Percentiles rank a stretch among this genome's conserved stretches.
Evolutionary conservation across 805 yeast genomes (phyloP).

Genomic region (Saccharomycopsis fodiens): DNA sequence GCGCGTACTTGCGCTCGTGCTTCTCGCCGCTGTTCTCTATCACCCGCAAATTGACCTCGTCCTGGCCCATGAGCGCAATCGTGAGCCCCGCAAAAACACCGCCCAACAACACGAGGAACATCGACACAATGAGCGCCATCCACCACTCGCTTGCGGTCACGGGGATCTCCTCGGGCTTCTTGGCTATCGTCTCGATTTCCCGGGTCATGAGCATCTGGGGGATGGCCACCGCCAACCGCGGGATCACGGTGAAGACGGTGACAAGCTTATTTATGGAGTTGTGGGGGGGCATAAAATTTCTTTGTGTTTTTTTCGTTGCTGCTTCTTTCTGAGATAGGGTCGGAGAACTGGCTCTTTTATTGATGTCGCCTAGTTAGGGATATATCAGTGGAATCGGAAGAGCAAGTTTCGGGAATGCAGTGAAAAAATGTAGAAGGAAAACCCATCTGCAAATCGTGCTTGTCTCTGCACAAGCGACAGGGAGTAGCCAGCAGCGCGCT

Average conservation of each 20-base stretch:
- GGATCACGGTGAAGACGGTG: constrained; percentile 7
- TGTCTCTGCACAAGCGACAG: too few relatives aligned
- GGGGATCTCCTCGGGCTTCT: constrained; percentile 1
- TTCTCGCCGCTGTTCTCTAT: constrained; percentile 80
- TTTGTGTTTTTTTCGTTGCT: too few relatives aligned
- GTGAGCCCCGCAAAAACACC: constrained; percentile 94
- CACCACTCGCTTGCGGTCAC: constrained; percentile 29
- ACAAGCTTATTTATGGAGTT: neutral
- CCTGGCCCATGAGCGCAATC: constrained; percentile 97
- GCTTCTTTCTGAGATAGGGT: too few relatives aligned
- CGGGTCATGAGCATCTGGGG: constrained; percentile 9
- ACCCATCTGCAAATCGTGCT: too few relatives aligned
- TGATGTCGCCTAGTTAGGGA: too few relatives aligned
- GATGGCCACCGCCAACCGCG: constrained; percentile 13
- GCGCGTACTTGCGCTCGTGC: constrained; percentile 59
- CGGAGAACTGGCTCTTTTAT: too few relatives aligned
- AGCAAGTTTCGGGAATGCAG: too few relatives aligned
- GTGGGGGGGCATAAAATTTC: too few relatives aligned
- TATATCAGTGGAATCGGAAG: too few relatives aligned
- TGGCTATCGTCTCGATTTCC: neutral
- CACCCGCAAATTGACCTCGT: constrained; percentile 88
- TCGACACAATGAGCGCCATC: constrained; percentile 45
- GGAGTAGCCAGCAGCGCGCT: too few relatives aligned
- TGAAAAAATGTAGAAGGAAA: too few relatives aligned
- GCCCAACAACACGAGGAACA: constrained; percentile 60